Percentiles rank a stretch among this genome's conserved stretches.
Conservation (phyloP, 1,139 yeast species). For the Magnusiomyces sp. region DNA sequence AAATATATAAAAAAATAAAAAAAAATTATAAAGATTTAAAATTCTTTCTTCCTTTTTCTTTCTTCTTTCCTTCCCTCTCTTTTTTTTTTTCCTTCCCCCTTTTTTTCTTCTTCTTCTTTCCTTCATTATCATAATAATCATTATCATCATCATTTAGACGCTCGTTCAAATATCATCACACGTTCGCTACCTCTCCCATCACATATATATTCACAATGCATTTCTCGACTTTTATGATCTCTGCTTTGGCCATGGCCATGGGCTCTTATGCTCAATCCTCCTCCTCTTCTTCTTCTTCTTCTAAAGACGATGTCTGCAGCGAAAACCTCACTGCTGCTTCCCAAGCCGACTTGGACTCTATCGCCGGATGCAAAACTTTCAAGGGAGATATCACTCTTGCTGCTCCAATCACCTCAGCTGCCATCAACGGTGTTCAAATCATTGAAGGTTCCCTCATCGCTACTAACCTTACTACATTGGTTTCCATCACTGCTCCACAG, state of each 20-base stretch:
- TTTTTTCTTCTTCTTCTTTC: neutral
- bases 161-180: neutral
- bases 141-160: neutral
- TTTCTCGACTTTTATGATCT: neutral
- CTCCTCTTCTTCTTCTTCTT: conserved; percentile 9
- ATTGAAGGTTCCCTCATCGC: conserved; percentile 69
- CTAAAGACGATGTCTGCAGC: conserved; percentile 19
- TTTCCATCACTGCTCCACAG: conserved; percentile 64
- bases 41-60: neutral
- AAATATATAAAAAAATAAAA: neutral
- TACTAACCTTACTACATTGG: conserved; percentile 55
- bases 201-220: neutral
- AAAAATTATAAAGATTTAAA: neutral
- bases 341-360: conserved; percentile 66
- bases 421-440: conserved; percentile 50
- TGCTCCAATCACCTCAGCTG: conserved; percentile 39
- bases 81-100: neutral
- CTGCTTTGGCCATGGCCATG: neutral
- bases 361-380: conserved; percentile 69
- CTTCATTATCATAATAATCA: neutral
- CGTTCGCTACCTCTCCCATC: too few relatives aligned
- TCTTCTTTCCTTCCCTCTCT: neutral
- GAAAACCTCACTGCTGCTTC: conserved; percentile 38
- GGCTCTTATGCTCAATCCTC: neutral
- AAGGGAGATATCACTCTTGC: conserved; percentile 68